Evolutionary conservation across 345 rosid species (phyloP).

Genomic region (Leavenworthia alabamica): DNA sequence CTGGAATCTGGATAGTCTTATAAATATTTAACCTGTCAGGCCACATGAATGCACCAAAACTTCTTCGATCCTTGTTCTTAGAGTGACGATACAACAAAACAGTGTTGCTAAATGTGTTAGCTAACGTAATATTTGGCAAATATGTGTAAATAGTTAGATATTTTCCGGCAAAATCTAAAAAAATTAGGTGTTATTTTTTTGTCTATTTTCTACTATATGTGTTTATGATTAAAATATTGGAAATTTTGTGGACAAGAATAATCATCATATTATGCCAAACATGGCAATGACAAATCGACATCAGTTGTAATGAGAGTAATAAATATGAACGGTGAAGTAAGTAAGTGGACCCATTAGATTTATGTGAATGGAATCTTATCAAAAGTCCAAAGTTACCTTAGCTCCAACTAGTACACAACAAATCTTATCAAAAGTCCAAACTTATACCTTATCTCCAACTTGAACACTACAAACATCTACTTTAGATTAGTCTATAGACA

Average conservation of each 20-base stretch:
- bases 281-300: not conserved
- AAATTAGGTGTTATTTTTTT: not conserved
- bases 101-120: not conserved
- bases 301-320: not conserved
- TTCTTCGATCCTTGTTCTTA: not conserved
- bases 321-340: not conserved
- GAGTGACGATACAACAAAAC: not conserved
- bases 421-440: not conserved
- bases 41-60: not conserved
- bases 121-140: not conserved
- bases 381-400: not conserved
- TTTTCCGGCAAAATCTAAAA: not conserved
- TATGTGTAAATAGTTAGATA: not conserved
- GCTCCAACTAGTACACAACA: too few relatives aligned
- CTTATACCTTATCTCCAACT: not conserved
- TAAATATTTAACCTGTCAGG: not conserved
- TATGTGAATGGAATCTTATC: conserved; percentile 1
- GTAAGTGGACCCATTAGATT: conserved; percentile 3
- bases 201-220: not conserved
- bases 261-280: not conserved
- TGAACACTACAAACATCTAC: too few relatives aligned
- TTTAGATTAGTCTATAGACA: not conserved
- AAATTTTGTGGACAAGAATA: not conserved
- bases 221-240: not conserved
- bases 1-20: not conserved